Evolutionary conservation across 139 green algal genomes (phyloP).

Genomic region (Picochlorum sp.): DNA sequence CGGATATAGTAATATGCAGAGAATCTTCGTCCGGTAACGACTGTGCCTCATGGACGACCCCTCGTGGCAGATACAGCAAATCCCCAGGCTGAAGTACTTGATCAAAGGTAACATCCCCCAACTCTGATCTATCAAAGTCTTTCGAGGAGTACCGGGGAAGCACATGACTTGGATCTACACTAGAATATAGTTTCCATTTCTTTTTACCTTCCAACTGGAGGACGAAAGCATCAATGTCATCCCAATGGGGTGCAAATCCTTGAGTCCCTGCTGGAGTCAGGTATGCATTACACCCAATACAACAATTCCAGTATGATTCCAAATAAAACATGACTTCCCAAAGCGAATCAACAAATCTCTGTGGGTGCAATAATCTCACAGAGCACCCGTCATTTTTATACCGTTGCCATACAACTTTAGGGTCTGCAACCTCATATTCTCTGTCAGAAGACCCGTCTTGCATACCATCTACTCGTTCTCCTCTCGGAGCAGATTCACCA

Average conservation of each 20-base stretch:
- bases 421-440: conserved; percentile 27
- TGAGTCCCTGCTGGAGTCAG: conserved; percentile 38
- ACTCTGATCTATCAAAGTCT: conserved; percentile 33
- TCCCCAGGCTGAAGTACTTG: conserved; percentile 43
- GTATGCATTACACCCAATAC: conserved; percentile 47
- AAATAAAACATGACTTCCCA: conserved; percentile 43
- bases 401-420: conserved; percentile 30
- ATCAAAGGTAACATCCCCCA: conserved; percentile 36
- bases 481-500: neutral
- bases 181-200: conserved; percentile 40
- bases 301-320: conserved; percentile 54
- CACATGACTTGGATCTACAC: conserved; percentile 9
- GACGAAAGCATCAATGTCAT: conserved; percentile 78
- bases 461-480: neutral
- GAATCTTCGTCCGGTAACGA: conserved; percentile 32
- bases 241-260: conserved; percentile 66
- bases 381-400: conserved; percentile 21
- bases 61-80: conserved; percentile 62
- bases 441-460: neutral
- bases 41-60: conserved; percentile 21
- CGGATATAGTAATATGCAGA: conserved; percentile 65
- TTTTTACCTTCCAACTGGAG: conserved; percentile 71
- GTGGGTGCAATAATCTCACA: conserved; percentile 67
- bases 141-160: conserved; percentile 31
- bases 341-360: conserved; percentile 40